A percentile compares a stretch with the other conserved stretches of the same genome.
phyloP scores from a whole-genome alignment of 495 filamentous ascomycete species.

The Acidomyces sp. region DNA sequence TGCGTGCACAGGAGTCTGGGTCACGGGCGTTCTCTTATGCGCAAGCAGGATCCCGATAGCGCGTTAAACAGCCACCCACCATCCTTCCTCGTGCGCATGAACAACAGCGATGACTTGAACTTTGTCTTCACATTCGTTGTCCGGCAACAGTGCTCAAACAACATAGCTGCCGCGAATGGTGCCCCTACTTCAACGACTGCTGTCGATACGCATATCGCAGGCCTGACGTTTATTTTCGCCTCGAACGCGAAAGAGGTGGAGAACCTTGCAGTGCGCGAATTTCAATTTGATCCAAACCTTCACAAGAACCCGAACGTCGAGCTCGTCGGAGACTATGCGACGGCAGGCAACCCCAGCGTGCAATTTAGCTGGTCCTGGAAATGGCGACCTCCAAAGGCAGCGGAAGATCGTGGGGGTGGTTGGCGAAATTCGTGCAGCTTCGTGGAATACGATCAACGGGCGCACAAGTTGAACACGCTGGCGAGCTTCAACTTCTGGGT shows the following conservation, averaged over 20 bases:
- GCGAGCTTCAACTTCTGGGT: conserved; percentile 94
- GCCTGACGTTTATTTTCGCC: conserved; percentile 83
- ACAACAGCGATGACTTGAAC: conserved; percentile 77
- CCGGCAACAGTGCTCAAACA: conserved; percentile 39
- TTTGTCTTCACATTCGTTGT: conserved; percentile 89
- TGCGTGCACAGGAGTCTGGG: neutral
- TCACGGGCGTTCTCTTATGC: conserved; percentile 1
- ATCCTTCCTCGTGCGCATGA: conserved; percentile 70
- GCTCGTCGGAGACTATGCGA: conserved; percentile 76
- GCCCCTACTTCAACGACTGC: conserved; percentile 26
- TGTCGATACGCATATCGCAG: conserved; percentile 64
- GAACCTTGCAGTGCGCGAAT: conserved; percentile 85
- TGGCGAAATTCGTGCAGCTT: conserved; percentile 95
- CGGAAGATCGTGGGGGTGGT: conserved; percentile 75
- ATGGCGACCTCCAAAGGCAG: conserved; percentile 79
- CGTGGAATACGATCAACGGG: conserved; percentile 87
- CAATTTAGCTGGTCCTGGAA: conserved; percentile 93
- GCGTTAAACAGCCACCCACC: conserved; percentile 42
- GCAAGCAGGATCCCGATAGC: conserved; percentile 74
- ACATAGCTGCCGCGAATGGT: conserved; percentile 31
- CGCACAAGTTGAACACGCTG: conserved; percentile 75
- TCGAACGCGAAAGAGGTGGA: conserved; percentile 77
- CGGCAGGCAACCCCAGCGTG: conserved; percentile 64
- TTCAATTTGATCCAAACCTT: conserved; percentile 91
- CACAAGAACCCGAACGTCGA: conserved; percentile 96